Base-by-base conservation (phyloP, 148 eudicot species). In the Rheum nobile region DNA sequence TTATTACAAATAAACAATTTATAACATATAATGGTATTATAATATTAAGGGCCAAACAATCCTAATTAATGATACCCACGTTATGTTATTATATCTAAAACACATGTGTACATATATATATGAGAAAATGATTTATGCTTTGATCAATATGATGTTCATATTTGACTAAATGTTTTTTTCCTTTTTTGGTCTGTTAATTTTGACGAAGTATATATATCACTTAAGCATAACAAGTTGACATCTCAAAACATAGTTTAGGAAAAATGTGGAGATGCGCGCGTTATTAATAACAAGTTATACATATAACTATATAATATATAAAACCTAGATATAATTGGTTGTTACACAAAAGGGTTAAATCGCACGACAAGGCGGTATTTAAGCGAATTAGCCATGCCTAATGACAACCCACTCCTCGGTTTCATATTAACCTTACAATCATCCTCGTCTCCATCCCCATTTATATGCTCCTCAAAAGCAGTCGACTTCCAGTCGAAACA, bases 341-440 rank as follows among this genome's bases (percentile, higher is more conserved):
- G 67, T 59, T 65, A 65, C 32, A 63, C 68, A 31, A 77, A 72
- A 72, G 80, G 80, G 42, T 77, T 65, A 32, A 72, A 77, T 5
- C 37, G 65, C 34, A 77, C 59, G 29, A 35, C 50, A 39, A 75
- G 80, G 11, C 31, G 52, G 67, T 71, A 63, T 35, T 65, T 77
- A 14, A 77, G 76, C 4, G 80, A 71, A 16, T 55, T 48, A 35
- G 80, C 80, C 80, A 77, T 77, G 47, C 72, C 80, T 54, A 77
- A 29, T 3, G 80, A 77, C 76, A 77, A 46, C 17, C 80, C 80
- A 14, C 65, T 77, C 35, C 67, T 75, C 38, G 80, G 76, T 26
- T 65, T 46, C 80, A 77, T 72, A 46, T 78, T 42, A 37, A 73
- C 65, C 72, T 72, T 65, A 7, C 44, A 34, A 41, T 71, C 48